These are phyloP conservation scores for Globisporangium echinulatum DNA, from an alignment of 352 stramenopile species.

Conservation along the genomic window DNA sequence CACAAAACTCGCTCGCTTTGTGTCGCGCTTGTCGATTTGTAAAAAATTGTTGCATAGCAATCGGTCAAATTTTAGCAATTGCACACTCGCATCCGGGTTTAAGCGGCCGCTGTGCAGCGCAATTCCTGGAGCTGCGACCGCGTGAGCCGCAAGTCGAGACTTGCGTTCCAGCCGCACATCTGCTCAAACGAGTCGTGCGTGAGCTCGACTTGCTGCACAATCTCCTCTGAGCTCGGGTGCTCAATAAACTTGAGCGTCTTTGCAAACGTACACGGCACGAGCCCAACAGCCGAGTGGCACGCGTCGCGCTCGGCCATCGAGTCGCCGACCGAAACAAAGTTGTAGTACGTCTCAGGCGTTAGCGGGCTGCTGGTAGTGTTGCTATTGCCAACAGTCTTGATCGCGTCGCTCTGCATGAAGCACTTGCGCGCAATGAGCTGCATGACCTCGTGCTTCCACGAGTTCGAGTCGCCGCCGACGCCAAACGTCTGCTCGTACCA, in stretches of 20 bases:
- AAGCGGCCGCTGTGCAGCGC: slow-evolving; percentile 24
- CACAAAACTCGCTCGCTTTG: too few species aligned
- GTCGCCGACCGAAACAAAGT: slow-evolving; percentile 78
- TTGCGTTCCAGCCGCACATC: slow-evolving; percentile 73
- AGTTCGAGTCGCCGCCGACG: slow-evolving; percentile 62
- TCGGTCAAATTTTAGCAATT: background rate
- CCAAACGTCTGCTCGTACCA: slow-evolving; percentile 87
- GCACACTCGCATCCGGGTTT: background rate
- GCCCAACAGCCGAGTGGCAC: slow-evolving; percentile 61
- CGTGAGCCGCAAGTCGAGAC: slow-evolving; percentile 72
- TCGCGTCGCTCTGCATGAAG: slow-evolving; percentile 30
- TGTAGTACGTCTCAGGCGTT: slow-evolving; percentile 47
- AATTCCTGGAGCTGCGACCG: slow-evolving; percentile 70
- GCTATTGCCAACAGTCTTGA: background rate
- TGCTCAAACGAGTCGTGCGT: slow-evolving; percentile 83
- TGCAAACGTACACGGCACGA: slow-evolving; percentile 61
- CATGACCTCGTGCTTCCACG: slow-evolving; percentile 85
- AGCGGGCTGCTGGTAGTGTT: background rate
- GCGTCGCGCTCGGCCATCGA: slow-evolving; percentile 85
- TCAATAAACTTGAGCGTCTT: slow-evolving; percentile 88
- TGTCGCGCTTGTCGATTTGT: background rate
- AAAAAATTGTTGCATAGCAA: background rate
- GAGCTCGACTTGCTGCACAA: slow-evolving; percentile 79
- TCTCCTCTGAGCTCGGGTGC: slow-evolving; percentile 69
- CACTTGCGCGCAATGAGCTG: slow-evolving; percentile 83